Evolutionary conservation across 2,329 filamentous ascomycete genomes (phyloP), one percentile per base, ranked within the genome.

Genomic region (Scedosporium boydii): DNA sequence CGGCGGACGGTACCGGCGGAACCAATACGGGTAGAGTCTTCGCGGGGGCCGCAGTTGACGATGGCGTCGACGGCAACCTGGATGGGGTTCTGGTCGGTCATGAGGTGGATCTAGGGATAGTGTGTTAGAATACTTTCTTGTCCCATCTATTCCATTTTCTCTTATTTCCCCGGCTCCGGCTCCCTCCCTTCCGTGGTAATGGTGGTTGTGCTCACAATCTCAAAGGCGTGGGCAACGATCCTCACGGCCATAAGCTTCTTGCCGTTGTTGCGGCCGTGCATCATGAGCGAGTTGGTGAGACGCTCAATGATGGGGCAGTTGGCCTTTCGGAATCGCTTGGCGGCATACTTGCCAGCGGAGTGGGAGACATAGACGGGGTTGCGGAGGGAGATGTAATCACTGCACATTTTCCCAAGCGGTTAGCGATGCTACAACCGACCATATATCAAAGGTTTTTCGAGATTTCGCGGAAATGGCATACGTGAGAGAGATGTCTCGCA

Each of bases 201-300:
- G 59, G 55, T 62, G 57, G 27, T 38, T 61, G 59, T 68, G 89
- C 91, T 80, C 89, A 97, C 93, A 79, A 99, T 99, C 87, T 99
- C 96, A 82, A 99, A 99, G 74, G 93, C 82, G 86, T 99, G 95
- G 72, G 93, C 93, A 75, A 99, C 93, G 73, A 99, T 99, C 82
- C 95, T 92, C 80, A 98, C 93, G 77, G 95, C 96, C 93, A 96
- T 97, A 78, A 98, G 88, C 91, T 99, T 99, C 90, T 99, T 99
- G 82, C 95, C 95, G 90, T 97, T 99, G 91, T 99, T 99, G 83
- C 95, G 95, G 82, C 95, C 95, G 89, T 99, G 96, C 93, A 98
- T 98, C 96, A 99, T 99, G 79, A 99, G 89, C 65, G 95, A 98
- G 90, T 99, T 99, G 87, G 95, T 99, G 74, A 99, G 89, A 80